These are phyloP conservation scores for Helianthus tuberosus DNA, from an alignment of 129 eudicot species.

Conservation along the genomic window DNA sequence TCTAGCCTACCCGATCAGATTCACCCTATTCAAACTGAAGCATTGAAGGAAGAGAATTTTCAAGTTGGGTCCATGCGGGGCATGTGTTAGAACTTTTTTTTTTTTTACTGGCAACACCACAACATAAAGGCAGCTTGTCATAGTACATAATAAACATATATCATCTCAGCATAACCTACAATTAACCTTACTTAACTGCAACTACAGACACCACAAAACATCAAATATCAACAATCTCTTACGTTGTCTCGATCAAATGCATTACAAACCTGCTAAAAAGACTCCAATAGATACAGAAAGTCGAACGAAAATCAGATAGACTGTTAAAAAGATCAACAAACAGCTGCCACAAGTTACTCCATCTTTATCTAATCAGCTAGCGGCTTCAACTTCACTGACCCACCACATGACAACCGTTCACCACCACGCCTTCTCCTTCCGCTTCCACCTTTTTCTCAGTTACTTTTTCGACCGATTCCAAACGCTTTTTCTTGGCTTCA, in stretches of 20 bases:
- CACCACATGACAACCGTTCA: conserved; percentile 46
- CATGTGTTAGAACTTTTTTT: no score
- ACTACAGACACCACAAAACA: conserved; percentile 23
- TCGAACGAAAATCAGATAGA: not conserved
- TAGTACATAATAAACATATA: not conserved
- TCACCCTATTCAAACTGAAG: no score
- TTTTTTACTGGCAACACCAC: not conserved
- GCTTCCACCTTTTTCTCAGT: conserved; percentile 25
- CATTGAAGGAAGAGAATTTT: no score
- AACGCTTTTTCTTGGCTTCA: no score
- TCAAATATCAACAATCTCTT: conserved; percentile 26
- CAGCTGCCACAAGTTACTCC: conserved; percentile 6
- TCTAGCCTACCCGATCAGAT: no score
- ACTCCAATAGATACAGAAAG: conserved; percentile 24
- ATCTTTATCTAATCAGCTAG: conserved; percentile 23
- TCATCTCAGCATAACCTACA: conserved; percentile 16
- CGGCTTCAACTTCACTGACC: conserved; percentile 22
- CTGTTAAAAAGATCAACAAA: conserved; percentile 2
- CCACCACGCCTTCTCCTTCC: conserved; percentile 15
- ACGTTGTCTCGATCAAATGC: not conserved
- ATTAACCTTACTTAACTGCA: conserved; percentile 6
- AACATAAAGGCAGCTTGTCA: conserved; percentile 4
- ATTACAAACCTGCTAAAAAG: not conserved
- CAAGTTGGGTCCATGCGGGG: no score
- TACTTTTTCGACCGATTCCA: no score